Conservation (phyloP, 805 yeast genomes). For the Teunomyces atbi region DNA sequence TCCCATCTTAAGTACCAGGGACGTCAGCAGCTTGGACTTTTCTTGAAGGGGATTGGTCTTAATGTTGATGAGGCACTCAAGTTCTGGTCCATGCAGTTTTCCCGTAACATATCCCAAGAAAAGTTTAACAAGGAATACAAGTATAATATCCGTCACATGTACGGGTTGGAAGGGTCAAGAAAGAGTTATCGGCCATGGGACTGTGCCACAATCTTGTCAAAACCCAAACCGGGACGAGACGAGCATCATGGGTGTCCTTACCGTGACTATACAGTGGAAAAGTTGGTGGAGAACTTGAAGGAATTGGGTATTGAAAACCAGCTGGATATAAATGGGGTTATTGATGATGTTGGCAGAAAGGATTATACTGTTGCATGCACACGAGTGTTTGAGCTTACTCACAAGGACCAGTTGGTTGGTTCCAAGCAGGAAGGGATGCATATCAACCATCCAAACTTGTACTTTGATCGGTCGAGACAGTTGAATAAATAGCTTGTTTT, state of each 20-base stretch:
- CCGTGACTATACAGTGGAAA: constrained; percentile 68
- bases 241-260: constrained; percentile 95
- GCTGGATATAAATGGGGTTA: constrained; percentile 53
- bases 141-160: constrained; percentile 83
- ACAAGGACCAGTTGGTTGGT: constrained; percentile 42
- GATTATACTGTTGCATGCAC: constrained; percentile 88
- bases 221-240: constrained; percentile 63
- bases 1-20: constrained; percentile 81
- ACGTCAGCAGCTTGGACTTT: constrained; percentile 81
- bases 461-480: constrained; percentile 74
- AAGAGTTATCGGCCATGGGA: constrained; percentile 84
- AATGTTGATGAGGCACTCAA: constrained; percentile 81
- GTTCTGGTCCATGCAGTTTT: constrained; percentile 79
- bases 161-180: constrained; percentile 90
- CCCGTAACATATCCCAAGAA: constrained; percentile 45
- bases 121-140: constrained; percentile 84
- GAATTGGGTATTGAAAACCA: constrained; percentile 66
- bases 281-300: constrained; percentile 52
- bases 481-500: constrained; percentile 32
- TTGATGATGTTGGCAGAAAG: constrained; percentile 64
- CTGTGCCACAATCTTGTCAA: constrained; percentile 72
- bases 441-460: constrained; percentile 84
- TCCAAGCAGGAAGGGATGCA: constrained; percentile 50
- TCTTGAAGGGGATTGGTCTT: constrained; percentile 87
- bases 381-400: constrained; percentile 76